phyloP scores from a whole-genome alignment of 805 yeast genomes.

The Yarrowia divulgata region DNA sequence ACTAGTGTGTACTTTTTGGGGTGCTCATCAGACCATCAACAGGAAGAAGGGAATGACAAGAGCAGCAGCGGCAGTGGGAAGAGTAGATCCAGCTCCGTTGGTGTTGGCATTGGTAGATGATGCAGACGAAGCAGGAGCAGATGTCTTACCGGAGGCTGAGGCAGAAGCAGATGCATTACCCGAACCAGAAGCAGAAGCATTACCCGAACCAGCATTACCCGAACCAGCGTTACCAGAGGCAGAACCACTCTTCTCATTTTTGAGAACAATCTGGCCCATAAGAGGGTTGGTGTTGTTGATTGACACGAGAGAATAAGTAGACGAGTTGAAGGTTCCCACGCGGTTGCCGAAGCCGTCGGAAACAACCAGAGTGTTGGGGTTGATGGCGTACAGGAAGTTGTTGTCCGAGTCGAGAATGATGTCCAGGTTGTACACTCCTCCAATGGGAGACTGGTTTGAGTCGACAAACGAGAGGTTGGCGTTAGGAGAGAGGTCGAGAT shows the following conservation, averaged over 20 bases:
- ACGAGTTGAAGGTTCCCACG: background rate
- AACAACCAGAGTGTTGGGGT: constrained; percentile 6
- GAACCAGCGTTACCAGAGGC: too few relatives aligned
- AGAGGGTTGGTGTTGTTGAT: too few relatives aligned
- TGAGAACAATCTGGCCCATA: constrained; percentile 19
- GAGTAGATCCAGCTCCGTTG: constrained; percentile 6
- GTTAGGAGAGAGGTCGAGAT: background rate
- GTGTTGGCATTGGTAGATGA: background rate
- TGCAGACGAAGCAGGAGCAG: too few relatives aligned
- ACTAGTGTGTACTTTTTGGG: too few relatives aligned
- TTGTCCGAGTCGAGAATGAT: background rate
- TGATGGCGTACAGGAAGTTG: constrained; percentile 16
- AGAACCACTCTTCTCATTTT: background rate
- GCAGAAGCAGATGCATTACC: too few relatives aligned
- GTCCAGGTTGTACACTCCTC: constrained; percentile 24
- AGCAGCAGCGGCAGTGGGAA: constrained; percentile 26
- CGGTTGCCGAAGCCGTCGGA: background rate
- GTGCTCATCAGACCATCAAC: background rate
- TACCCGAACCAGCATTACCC: too few relatives aligned
- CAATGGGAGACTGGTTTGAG: background rate
- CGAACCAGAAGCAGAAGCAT: background rate
- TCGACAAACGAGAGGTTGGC: constrained; percentile 9
- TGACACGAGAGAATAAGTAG: background rate
- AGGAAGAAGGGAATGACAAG: constrained; percentile 24
- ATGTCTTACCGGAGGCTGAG: too few relatives aligned